Conservation (phyloP, 2,329 filamentous ascomycete species). For the Botryotinia globosa region DNA sequence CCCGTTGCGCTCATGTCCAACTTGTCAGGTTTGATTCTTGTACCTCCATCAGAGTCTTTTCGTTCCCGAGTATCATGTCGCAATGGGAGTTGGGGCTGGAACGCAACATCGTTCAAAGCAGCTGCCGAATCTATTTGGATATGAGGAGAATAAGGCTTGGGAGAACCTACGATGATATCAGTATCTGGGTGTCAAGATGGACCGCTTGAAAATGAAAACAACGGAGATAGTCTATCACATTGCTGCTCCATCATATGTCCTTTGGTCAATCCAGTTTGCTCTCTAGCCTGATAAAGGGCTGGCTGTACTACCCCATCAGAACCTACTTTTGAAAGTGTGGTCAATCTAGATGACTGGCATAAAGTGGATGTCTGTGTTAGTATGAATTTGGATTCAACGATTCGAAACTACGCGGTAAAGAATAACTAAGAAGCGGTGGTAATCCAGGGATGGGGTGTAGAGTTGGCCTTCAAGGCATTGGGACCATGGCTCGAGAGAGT, state of each 20-base stretch:
- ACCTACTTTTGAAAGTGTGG: not conserved
- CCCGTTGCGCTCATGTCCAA: too few relatives aligned
- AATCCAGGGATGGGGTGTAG: not conserved
- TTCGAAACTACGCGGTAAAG: too few relatives aligned
- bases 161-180: not conserved
- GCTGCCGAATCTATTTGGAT: rapidly evolving
- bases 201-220: too few relatives aligned
- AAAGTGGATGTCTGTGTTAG: not conserved
- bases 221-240: not conserved
- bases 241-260: not conserved
- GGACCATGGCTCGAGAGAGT: not conserved
- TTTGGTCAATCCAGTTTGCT: not conserved
- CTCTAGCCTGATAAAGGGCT: not conserved
- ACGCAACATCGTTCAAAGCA: not conserved
- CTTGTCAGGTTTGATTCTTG: not conserved
- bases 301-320: not conserved
- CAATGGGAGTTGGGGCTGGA: not conserved
- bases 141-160: not conserved
- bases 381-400: not conserved
- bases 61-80: not conserved
- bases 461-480: not conserved
- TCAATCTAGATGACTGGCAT: not conserved
- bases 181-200: not conserved
- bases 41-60: not conserved
- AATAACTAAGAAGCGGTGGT: not conserved